Base-by-base conservation (phyloP, 306 rosid species). In the Luffa acutangula region DNA sequence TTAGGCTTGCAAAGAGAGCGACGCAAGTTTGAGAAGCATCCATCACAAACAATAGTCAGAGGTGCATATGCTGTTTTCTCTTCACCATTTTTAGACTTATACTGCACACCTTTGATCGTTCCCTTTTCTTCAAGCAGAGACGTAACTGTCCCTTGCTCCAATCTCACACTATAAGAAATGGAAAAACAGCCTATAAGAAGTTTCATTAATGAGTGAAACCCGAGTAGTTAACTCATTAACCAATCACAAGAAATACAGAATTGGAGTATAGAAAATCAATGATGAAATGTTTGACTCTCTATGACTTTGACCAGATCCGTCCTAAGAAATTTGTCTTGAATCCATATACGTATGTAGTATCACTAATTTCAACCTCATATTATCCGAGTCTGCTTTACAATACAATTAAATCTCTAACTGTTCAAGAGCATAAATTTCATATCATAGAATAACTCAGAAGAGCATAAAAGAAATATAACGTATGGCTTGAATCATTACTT, bases 21-120 rank as follows among this genome's bases (percentile, higher is more conserved):
- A 3, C 98, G 91, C 89, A 94, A 80, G 88, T 92, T 94, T 83
- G 97, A 94, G 91, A 94, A 94, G 83, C 98, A 94, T 18, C 98
- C 98, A 81, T 94, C 97, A 81, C 98, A 94, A 76, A 94, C 97
- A 85, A 94, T 85, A 45, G 97, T 92, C 63, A 94, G 87, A 62
- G 97, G 98, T 15, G 97, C 97, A 85, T 83, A 83, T 57, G 96
- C 87, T 39, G 87, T 85, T 83, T 87, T 79, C 77, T 86, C 97
- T 76, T 91, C 81, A 49, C 92, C 96, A 81, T 85, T 86, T 85
- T 89, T 92, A 2, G 79, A 86, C 88, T 91, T 94, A 83, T 89
- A 94, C 43, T 87, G 87, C 77, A 92, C 98, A 6, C 98, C 98
- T 87, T 87, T 92, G 56, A 94, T 86, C 75, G 88, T 87, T 74